Evolutionary conservation across 176 grass and related monocot species (phyloP).

Genomic region (Pharus latifolius): DNA sequence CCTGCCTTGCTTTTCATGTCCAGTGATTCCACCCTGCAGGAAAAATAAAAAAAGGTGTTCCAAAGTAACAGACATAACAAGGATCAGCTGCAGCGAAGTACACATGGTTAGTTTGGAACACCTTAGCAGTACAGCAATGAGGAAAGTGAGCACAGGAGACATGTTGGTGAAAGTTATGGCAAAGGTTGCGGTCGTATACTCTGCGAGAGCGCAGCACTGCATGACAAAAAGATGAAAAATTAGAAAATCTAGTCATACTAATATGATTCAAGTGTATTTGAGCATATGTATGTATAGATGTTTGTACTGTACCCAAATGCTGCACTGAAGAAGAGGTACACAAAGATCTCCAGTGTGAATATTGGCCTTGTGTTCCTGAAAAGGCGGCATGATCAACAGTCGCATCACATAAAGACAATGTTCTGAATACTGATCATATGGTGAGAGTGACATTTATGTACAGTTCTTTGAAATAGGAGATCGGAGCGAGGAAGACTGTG

Average conservation of each 20-base stretch:
- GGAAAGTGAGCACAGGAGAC: too few species aligned
- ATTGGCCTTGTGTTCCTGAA: conserved; percentile 74
- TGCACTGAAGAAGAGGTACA: conserved; percentile 87
- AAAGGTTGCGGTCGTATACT: too few species aligned
- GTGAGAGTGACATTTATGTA: not conserved
- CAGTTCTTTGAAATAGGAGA: conserved; percentile 73
- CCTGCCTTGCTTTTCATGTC: conserved; percentile 61
- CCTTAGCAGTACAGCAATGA: not conserved
- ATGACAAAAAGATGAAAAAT: not conserved
- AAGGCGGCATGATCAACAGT: not conserved
- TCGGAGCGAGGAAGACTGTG: conserved; percentile 54
- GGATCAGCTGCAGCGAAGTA: not conserved
- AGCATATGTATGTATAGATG: not conserved
- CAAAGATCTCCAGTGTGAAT: conserved; percentile 68
- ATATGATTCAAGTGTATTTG: not conserved
- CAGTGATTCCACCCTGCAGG: conserved; percentile 53
- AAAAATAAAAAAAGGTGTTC: not conserved
- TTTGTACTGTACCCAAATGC: conserved; percentile 64
- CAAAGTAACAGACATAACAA: not conserved
- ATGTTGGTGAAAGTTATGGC: too few species aligned
- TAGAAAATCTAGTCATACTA: not conserved
- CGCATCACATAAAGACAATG: not conserved
- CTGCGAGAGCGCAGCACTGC: too few species aligned
- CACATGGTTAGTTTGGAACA: not conserved
- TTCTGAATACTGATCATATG: not conserved